phyloP scores from a whole-genome alignment of 2,329 filamentous ascomycete genomes.

The Endocalyx cinctus region DNA sequence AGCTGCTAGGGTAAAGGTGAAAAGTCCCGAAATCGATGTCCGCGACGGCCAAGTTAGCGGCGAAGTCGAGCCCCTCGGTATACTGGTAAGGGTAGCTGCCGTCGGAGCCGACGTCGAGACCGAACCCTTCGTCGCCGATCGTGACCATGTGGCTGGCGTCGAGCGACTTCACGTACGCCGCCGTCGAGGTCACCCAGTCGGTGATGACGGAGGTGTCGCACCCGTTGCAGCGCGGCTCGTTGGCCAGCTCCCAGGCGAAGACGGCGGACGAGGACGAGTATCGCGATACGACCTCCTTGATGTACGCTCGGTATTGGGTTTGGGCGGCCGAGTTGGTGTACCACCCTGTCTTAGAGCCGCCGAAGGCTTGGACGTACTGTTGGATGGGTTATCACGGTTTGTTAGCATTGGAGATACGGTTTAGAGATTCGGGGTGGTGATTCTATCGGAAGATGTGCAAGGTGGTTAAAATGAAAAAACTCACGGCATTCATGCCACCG shows the following conservation, averaged over 20 bases:
- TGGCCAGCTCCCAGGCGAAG: conserved; percentile 51
- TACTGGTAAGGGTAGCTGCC: conserved; percentile 48
- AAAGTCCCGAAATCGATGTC: conserved; percentile 29
- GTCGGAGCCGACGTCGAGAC: conserved; percentile 35
- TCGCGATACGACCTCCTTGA: conserved; percentile 43
- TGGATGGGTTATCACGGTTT: no score
- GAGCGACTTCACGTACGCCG: conserved; percentile 59
- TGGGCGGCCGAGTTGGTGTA: conserved; percentile 52
- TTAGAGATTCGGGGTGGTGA: no score
- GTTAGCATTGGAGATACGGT: no score
- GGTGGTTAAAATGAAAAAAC: no score
- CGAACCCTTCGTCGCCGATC: conserved; percentile 54
- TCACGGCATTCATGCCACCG: conserved; percentile 54
- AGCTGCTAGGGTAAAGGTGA: conserved; percentile 33
- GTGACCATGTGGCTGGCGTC: conserved; percentile 60
- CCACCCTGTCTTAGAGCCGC: conserved; percentile 48
- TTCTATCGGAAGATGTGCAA: no score
- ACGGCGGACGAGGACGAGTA: conserved; percentile 44
- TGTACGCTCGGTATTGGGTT: conserved; percentile 50
- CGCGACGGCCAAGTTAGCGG: conserved; percentile 25
- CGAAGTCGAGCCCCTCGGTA: conserved; percentile 49
- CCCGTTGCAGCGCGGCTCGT: conserved; percentile 54
- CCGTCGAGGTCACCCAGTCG: conserved; percentile 54
- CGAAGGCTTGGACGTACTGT: conserved; percentile 53
- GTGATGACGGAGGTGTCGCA: conserved; percentile 51